A percentile compares a stretch with the other conserved stretches of the same genome.
These are phyloP conservation scores for Phaeophleospora eucalypticola DNA, from an alignment of 2,329 filamentous ascomycete species.

Conservation along the genomic window DNA sequence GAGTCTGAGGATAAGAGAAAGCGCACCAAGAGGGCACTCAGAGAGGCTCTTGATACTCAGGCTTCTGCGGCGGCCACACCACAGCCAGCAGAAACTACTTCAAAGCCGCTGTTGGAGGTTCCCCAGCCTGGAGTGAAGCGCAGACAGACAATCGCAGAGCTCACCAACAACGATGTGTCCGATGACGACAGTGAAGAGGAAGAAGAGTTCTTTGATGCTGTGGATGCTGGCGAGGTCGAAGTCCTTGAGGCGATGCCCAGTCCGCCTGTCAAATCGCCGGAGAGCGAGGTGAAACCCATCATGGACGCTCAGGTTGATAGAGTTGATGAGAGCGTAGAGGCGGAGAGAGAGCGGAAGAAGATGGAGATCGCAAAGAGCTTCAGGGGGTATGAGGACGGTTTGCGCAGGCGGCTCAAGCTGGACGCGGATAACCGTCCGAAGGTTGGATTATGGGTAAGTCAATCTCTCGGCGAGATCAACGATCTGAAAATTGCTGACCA, in stretches of 20 bases:
- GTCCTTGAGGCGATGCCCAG: conserved; percentile 63
- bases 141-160: conserved; percentile 64
- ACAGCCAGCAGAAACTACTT: conserved; percentile 5
- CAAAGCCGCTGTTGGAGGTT: conserved; percentile 21
- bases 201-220: conserved; percentile 95
- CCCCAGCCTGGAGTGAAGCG: conserved; percentile 42
- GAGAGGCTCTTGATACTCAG: conserved; percentile 68
- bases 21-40: conserved; percentile 81
- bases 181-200: conserved; percentile 80
- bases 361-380: conserved; percentile 73
- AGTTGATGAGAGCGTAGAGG: conserved; percentile 38
- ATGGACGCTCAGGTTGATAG: conserved; percentile 37
- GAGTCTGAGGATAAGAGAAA: conserved; percentile 88
- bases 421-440: conserved; percentile 90
- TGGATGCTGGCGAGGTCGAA: conserved; percentile 88
- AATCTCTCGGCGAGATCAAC: neutral
- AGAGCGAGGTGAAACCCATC: conserved; percentile 18
- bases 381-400: conserved; percentile 84
- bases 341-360: conserved; percentile 41
- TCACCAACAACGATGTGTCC: conserved; percentile 63
- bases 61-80: conserved; percentile 14
- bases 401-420: conserved; percentile 75
- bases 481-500: conserved; percentile 24
- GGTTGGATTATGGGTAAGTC: conserved; percentile 86
- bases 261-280: conserved; percentile 34